Percentiles rank a stretch among this genome's conserved stretches.
These are phyloP conservation scores for Hypoxylon lenormandii DNA, from an alignment of 495 filamentous ascomycete species.

Conservation along the genomic window DNA sequence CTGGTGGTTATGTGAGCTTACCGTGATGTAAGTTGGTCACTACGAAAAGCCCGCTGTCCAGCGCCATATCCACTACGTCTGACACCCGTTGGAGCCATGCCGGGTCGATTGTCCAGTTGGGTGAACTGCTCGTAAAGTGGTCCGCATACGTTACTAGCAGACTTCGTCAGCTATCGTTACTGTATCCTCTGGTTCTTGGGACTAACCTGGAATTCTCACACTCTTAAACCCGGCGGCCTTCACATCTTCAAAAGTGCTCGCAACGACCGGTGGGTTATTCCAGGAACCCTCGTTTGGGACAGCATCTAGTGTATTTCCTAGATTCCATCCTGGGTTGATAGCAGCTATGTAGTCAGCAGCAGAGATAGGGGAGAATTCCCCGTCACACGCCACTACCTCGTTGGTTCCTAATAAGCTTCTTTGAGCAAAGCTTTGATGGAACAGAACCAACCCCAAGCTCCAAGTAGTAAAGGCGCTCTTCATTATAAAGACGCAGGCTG, in stretches of 20 bases:
- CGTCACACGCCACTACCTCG: not conserved
- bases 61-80: conserved; percentile 69
- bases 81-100: conserved; percentile 71
- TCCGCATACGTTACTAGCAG: conserved; percentile 67
- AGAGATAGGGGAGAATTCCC: conserved; percentile 13
- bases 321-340: conserved; percentile 71
- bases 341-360: conserved; percentile 56
- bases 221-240: conserved; percentile 69
- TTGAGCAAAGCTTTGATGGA: not conserved
- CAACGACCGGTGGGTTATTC: conserved; percentile 66
- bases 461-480: not conserved
- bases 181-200: not conserved
- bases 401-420: not conserved
- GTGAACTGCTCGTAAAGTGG: conserved; percentile 65
- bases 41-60: conserved; percentile 63
- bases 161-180: conserved; percentile 23
- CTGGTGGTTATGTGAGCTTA: not conserved
- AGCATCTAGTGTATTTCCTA: conserved; percentile 73
- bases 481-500: not conserved
- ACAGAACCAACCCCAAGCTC: not conserved
- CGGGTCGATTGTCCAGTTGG: conserved; percentile 66
- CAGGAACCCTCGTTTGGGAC: conserved; percentile 69
- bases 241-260: conserved; percentile 63
- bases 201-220: conserved; percentile 67
- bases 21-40: conserved; percentile 72